These are phyloP conservation scores for Paecilomyces niveus DNA, from an alignment of 2,329 filamentous ascomycete species.

Conservation along the genomic window DNA sequence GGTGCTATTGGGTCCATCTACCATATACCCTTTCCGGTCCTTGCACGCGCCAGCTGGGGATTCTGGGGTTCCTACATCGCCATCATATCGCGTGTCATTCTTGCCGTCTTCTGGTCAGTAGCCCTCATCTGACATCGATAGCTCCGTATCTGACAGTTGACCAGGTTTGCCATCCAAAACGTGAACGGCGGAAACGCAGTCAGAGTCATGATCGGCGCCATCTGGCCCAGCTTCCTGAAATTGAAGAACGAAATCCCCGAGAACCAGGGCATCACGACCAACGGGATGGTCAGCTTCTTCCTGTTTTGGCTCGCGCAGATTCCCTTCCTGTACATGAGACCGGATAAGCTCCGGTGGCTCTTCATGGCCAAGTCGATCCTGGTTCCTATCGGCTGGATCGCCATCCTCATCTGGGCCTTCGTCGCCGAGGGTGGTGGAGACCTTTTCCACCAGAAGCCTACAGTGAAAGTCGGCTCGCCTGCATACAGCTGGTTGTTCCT, in stretches of 20 bases:
- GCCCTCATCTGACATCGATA: background rate
- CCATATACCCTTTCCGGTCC: slow-evolving; percentile 51
- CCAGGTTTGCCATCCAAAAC: slow-evolving; percentile 57
- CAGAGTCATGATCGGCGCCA: slow-evolving; percentile 46
- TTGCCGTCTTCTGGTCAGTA: slow-evolving; percentile 46
- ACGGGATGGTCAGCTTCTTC: slow-evolving; percentile 38
- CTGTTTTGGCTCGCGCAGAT: slow-evolving; percentile 41
- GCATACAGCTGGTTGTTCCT: slow-evolving; percentile 50
- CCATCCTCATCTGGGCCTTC: slow-evolving; percentile 45
- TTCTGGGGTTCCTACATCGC: slow-evolving; percentile 52
- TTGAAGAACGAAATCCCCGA: slow-evolving; percentile 34
- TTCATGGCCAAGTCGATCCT: slow-evolving; percentile 33
- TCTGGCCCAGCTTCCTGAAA: slow-evolving; percentile 38
- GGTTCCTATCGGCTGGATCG: slow-evolving; percentile 54
- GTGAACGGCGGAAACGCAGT: slow-evolving; percentile 54
- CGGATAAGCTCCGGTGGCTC: slow-evolving; percentile 32
- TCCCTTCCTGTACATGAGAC: slow-evolving; percentile 38
- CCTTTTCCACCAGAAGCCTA: slow-evolving; percentile 31
- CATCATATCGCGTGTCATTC: slow-evolving; percentile 47
- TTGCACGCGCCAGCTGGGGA: slow-evolving; percentile 50
- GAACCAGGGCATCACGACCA: slow-evolving; percentile 39
- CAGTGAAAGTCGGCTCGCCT: slow-evolving; percentile 35
- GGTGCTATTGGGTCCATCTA: slow-evolving; percentile 48
- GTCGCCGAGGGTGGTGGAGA: slow-evolving; percentile 9
- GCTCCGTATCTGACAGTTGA: background rate